phyloP scores from a whole-genome alignment of 345 rosid species.

The Theobroma cacao region DNA sequence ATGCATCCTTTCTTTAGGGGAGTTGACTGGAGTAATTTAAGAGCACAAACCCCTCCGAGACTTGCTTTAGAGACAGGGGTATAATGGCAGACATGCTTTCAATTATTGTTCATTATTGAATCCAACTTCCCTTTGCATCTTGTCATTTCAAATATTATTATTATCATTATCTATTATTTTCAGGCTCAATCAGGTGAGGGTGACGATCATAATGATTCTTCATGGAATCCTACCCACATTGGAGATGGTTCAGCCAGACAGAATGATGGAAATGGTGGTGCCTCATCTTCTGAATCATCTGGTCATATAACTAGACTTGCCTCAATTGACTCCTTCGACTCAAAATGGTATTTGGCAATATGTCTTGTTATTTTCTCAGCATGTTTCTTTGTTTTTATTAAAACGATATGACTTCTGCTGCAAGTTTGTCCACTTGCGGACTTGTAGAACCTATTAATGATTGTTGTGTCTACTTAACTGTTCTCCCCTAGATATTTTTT shows the following conservation, averaged over 20 bases:
- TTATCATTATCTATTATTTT: slow-evolving; percentile 12
- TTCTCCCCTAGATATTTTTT: neutral
- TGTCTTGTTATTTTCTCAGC: slow-evolving; percentile 12
- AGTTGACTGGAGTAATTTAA: slow-evolving; percentile 76
- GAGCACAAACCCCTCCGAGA: slow-evolving; percentile 73
- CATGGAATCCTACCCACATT: slow-evolving; percentile 74
- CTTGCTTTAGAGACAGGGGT: slow-evolving; percentile 74
- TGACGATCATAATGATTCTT: slow-evolving; percentile 51
- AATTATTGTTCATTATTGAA: neutral
- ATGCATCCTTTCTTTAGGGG: slow-evolving; percentile 87
- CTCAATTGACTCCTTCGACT: slow-evolving; percentile 96
- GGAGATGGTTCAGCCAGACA: slow-evolving; percentile 60
- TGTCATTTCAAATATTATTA: neutral
- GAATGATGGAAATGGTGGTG: slow-evolving; percentile 48
- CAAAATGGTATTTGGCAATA: slow-evolving; percentile 72
- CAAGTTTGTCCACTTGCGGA: neutral
- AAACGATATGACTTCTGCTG: neutral
- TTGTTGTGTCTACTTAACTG: neutral
- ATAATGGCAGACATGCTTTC: slow-evolving; percentile 14
- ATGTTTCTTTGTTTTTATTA: neutral
- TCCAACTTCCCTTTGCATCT: slow-evolving; percentile 5
- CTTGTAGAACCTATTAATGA: neutral
- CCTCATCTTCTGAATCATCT: slow-evolving; percentile 56
- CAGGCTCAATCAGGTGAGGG: slow-evolving; percentile 59
- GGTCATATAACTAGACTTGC: slow-evolving; percentile 86